Percentiles rank a stretch among this genome's conserved stretches.
These are phyloP conservation scores for Backusella liffmaniae DNA, from an alignment of 192 early-diverging fungal species.

Conservation along the genomic window DNA sequence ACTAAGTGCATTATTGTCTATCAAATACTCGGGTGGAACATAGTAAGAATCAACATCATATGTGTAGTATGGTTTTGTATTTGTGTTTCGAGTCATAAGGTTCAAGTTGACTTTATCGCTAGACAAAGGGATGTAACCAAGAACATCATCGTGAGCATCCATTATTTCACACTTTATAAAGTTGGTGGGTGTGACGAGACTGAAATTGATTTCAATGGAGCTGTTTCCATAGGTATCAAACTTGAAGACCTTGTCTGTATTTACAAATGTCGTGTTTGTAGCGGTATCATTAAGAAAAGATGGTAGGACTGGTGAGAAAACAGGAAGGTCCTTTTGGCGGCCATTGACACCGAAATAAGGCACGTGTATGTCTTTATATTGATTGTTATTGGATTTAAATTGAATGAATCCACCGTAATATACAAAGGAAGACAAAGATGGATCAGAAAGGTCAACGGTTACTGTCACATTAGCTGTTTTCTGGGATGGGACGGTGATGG, in stretches of 20 bases:
- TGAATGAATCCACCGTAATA: constrained; percentile 49
- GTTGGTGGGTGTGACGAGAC: constrained; percentile 20
- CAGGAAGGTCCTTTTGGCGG: constrained; percentile 42
- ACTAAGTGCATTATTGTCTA: not conserved
- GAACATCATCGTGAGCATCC: constrained; percentile 3
- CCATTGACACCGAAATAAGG: constrained; percentile 51
- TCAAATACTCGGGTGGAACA: not conserved
- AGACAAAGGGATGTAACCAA: constrained; percentile 2
- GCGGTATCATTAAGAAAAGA: not conserved
- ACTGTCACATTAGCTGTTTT: constrained; percentile 13
- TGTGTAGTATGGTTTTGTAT: not conserved
- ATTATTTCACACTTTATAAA: constrained; percentile 19
- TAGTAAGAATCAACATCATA: not conserved
- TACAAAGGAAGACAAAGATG: constrained; percentile 15
- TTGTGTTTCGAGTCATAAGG: constrained; percentile 7
- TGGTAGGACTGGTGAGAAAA: constrained; percentile 16
- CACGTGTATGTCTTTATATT: constrained; percentile 25
- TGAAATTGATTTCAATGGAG: not conserved
- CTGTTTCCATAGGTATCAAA: not conserved
- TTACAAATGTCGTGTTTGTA: not conserved
- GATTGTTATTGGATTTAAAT: constrained; percentile 24
- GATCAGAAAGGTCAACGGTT: constrained; percentile 16
- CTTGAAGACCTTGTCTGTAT: not conserved
- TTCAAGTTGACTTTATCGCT: not conserved
- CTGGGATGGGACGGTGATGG: constrained; percentile 13